Evolutionary conservation across 805 yeast genomes (phyloP), one percentile per base, ranked within the genome.

Genomic region (Kodamaea sagamina): DNA sequence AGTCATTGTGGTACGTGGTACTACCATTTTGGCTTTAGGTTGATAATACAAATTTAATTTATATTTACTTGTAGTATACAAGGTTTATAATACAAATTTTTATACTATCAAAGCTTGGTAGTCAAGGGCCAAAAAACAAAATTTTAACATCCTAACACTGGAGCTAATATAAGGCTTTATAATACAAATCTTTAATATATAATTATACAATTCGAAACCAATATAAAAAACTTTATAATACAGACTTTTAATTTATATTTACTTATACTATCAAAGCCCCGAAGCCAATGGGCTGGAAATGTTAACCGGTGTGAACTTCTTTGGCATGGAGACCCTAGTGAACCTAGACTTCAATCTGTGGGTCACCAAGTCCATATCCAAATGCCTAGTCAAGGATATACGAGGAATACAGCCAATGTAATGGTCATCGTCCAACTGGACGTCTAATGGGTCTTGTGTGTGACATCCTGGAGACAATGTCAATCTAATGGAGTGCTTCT

Each of bases 381-480:
- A 72, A 65, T 93, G 97, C 60, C 96, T 81, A 0, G 99, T 93
- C 54, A 93, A 74, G 44, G 88, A 83, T 42, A 89, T 81, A 56
- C 93, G 81, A 36, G 97, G 95, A 54, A 93, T 93, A 59, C 97
- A 92, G 18, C 97, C 90, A 49, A 93, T 93, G 65, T 93, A 92
- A 66, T 93, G 99, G 60, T 89, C 90, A 36, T 89, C 92, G 66
- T 93, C 99, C 36, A 93, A 74, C 63, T 92, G 97, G 36, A 95
- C 96, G 66, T 93, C 99, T 50, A 93, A 74, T 19, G 99, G 99
- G 63, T 92, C 96, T 57, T 89, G 96, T 0, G 98, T 90, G 66
- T 93, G 97, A 65, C 99, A 93, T 15, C 99, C 99, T 1, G 99
- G 98, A 4, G 97, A 86, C 53, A 93, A 74, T n/a, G 92, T 84